phyloP scores from a whole-genome alignment of 768 basidiomycete genomes.

The Tephrocybe sp. region DNA sequence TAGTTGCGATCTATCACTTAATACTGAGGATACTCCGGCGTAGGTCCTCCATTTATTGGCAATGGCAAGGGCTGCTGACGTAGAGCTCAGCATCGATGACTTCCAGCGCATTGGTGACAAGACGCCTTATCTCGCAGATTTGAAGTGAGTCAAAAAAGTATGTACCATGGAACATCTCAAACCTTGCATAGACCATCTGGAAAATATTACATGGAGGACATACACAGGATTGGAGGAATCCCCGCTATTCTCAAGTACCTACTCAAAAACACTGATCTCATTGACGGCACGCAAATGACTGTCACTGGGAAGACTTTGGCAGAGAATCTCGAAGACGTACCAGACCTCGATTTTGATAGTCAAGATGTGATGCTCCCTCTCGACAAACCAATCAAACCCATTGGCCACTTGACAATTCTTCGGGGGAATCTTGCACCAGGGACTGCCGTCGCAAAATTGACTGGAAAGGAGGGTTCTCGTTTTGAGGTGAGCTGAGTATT shows the following conservation, averaged over 20 bases:
- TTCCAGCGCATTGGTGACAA: conserved; percentile 79
- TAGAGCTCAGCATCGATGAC: conserved; percentile 75
- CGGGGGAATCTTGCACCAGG: conserved; percentile 87
- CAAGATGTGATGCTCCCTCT: conserved; percentile 78
- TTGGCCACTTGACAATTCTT: conserved; percentile 85
- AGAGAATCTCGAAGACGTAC: conserved; percentile 78
- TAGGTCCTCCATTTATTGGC: conserved; percentile 83
- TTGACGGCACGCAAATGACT: conserved; percentile 81
- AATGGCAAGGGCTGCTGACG: conserved; percentile 78
- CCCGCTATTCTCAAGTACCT: conserved; percentile 85
- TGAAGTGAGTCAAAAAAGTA: conserved; percentile 46
- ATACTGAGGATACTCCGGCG: too few relatives aligned
- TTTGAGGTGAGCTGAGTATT: conserved; percentile 64
- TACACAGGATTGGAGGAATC: conserved; percentile 82
- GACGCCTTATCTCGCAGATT: conserved; percentile 82
- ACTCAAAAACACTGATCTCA: conserved; percentile 70
- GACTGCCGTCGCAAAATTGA: conserved; percentile 88
- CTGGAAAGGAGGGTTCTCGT: conserved; percentile 83
- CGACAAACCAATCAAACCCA: conserved; percentile 78
- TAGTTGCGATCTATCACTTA: too few relatives aligned
- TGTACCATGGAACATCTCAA: not conserved
- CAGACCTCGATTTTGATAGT: conserved; percentile 62
- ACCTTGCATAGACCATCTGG: conserved; percentile 55
- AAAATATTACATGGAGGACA: conserved; percentile 87
- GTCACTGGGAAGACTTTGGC: conserved; percentile 90